Base-by-base conservation (phyloP, 208 protist genomes). In the Leishmania arabica region DNA sequence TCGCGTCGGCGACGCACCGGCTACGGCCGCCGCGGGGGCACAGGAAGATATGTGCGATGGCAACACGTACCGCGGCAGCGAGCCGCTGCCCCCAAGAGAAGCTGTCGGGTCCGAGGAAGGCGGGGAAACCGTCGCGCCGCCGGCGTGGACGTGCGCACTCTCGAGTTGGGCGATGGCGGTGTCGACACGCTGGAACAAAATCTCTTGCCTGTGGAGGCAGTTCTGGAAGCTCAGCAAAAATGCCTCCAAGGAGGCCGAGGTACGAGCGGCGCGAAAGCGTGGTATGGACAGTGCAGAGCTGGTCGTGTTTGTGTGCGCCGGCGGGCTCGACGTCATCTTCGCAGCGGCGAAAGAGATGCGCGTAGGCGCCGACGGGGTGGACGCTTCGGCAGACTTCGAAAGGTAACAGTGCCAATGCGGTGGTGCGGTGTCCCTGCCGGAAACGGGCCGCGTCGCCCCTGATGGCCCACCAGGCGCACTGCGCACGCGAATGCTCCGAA, bases 171-270 rank as follows among this genome's bases (percentile, higher is more conserved):
- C 34, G 42, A 77, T 27, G 24, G 56, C 51, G 21, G 54, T 31
- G 47, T 79, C 49, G 64, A 85, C 54, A 9, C 64, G 77, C 56
- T 76, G 64, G 31, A 85, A 79, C 31, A 82, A 21, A 15, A 81
- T 17, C 47, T 82, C 82, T 54, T 85, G 82, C 53, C 60, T 53
- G 64, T 47, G 77, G 17, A 85, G 71, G 45, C 82, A 85, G 53
- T 85, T 81, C 65, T 85, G 82, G 2, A 82, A 34, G 31, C 82
- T 72, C 47, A 85, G 72, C 1, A 75, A 51, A 53, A 85, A 85
- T 0, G 82, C 82, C 47, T 85, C 77, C 15, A 85, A 65, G 2
- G 66, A 72, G 27, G 82, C 82, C 3, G 82, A 78, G 13, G 64
- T 74, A 34, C 72, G 31, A 58, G 27, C 47, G 6, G 47, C 13